Base-by-base conservation (phyloP, 2,329 filamentous ascomycete species). In the Nigrograna mackinnonii region DNA sequence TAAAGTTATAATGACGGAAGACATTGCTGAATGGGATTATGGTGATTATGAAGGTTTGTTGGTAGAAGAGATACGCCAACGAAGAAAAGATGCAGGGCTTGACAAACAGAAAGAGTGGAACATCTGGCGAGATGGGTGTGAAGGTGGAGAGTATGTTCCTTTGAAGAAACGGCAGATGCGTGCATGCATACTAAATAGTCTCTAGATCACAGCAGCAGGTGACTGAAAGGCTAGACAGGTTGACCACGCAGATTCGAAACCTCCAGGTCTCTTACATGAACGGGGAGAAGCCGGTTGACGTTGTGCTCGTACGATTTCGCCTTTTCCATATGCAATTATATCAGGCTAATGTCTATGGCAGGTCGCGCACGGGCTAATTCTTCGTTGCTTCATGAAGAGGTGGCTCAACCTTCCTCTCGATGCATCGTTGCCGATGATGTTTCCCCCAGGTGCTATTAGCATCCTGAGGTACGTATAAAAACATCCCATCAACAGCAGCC, bases 41-140 rank as follows among this genome's bases (percentile, higher is more conserved):
- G 90, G 88, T 33, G 80, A 86, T 53, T 95, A 95, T 62, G 89
- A 95, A 71, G 90, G 90, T 6, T 79, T 94, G 62, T 89, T 86
- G 24, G 85, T 79, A 48, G 70, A 77, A 13, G 76, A 89, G 52
- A 95, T 95, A 61, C 76, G 80, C 22, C 20, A 19, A 1, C 26
- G 73, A 45, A 78, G 88, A 37, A 76, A 74, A 39, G 70, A 80
- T 42, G 73, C 82, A 44, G 87, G 87, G 0, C 61, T 80, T 14
- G 6, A 71, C 79, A 16, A 41, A 11, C 70, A 76, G n/a, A 54
- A 73, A 4, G 66, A 71, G 18, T 95, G 89, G 89, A 87, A 94
- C 70, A 95, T 95, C 51, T 95, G 90, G 90, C 76, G 74, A n/a
- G 89, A 95, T 63, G 90, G 90, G 0, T 95, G 90, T 68, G 86